These are phyloP conservation scores for Cyberlindnera sargentensis DNA, from an alignment of 805 yeast genomes.

Conservation along the genomic window DNA sequence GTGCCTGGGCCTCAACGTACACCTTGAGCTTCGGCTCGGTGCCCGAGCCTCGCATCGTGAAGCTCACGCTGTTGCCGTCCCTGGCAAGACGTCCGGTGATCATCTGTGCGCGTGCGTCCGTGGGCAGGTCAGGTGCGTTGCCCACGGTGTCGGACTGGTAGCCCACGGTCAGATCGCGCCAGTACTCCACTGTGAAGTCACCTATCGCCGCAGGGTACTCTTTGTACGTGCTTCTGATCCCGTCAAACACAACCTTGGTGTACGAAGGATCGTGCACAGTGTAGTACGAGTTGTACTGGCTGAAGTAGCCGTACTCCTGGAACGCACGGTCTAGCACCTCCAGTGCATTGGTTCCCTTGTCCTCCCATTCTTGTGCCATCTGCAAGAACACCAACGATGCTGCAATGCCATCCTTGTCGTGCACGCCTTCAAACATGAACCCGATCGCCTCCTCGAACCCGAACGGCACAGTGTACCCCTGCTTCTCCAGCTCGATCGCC, in stretches of 20 bases:
- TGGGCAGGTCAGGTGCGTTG: conserved; percentile 58
- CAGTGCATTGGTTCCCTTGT: conserved; percentile 31
- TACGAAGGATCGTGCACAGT: conserved; percentile 45
- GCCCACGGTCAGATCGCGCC: conserved; percentile 85
- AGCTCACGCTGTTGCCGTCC: conserved; percentile 39
- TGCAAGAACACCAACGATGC: conserved; percentile 75
- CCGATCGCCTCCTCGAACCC: conserved; percentile 97
- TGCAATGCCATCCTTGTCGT: conserved; percentile 89
- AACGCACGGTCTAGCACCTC: conserved; percentile 54
- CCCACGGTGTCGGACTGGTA: conserved; percentile 63
- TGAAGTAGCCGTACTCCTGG: conserved; percentile 67
- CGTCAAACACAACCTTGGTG: conserved; percentile 49
- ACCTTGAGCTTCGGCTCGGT: conserved; percentile 94
- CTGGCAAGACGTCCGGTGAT: conserved; percentile 54
- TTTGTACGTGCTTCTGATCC: conserved; percentile 33
- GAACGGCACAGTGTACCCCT: conserved; percentile 72
- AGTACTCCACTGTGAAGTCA: conserved; percentile 43
- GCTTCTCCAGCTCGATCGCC: conserved; percentile 60
- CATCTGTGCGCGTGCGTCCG: conserved; percentile 77
- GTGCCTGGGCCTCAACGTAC: conserved; percentile 72
- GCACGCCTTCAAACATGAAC: conserved; percentile 76
- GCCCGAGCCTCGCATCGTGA: conserved; percentile 91
- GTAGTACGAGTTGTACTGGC: conserved; percentile 85
- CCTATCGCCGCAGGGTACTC: conserved; percentile 48
- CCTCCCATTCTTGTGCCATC: conserved; percentile 47